Evolutionary conservation across 2,329 filamentous ascomycete genomes (phyloP).

Genomic region (Talaromyces atroroseus): DNA sequence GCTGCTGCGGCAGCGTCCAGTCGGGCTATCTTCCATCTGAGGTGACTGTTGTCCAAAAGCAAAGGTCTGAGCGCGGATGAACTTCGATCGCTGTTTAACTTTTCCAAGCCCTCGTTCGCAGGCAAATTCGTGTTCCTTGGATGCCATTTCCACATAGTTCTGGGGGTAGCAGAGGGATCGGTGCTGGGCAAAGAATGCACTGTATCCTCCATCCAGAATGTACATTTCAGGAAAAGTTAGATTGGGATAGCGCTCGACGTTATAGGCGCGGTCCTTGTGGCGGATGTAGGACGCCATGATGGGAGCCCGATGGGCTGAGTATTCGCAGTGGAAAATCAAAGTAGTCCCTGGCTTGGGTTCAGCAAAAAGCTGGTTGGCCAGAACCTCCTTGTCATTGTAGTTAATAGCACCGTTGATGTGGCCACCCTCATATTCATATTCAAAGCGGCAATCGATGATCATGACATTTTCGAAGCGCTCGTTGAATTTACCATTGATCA

Average conservation of each 20-base stretch:
- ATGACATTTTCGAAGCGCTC: slow-evolving; percentile 72
- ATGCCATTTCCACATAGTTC: slow-evolving; percentile 95
- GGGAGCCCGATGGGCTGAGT: slow-evolving; percentile 91
- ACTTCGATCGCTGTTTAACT: slow-evolving; percentile 79
- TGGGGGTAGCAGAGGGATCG: slow-evolving; percentile 81
- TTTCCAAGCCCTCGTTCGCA: slow-evolving; percentile 94
- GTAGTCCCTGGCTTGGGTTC: slow-evolving; percentile 66
- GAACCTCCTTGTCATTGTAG: slow-evolving; percentile 90
- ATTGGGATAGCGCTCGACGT: slow-evolving; percentile 77
- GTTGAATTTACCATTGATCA: slow-evolving; percentile 79
- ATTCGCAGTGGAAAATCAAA: slow-evolving; percentile 95
- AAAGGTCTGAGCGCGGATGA: slow-evolving; percentile 86
- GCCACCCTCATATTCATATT: slow-evolving; percentile 96
- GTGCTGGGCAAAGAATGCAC: slow-evolving; percentile 79
- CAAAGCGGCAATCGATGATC: slow-evolving; percentile 93
- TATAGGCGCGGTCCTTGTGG: slow-evolving; percentile 77
- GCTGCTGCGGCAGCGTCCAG: slow-evolving; percentile 42
- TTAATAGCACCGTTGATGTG: slow-evolving; percentile 93
- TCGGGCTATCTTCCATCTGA: slow-evolving; percentile 59
- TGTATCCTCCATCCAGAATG: slow-evolving; percentile 94
- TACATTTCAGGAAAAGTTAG: slow-evolving; percentile 97
- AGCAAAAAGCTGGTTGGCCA: slow-evolving; percentile 73
- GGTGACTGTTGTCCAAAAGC: slow-evolving; percentile 74
- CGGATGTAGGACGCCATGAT: slow-evolving; percentile 94
- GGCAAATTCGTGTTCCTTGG: slow-evolving; percentile 81